Base-by-base conservation (phyloP, 1,284 basidiomycete species). In the Melanopsichium pennsylvanicum region DNA sequence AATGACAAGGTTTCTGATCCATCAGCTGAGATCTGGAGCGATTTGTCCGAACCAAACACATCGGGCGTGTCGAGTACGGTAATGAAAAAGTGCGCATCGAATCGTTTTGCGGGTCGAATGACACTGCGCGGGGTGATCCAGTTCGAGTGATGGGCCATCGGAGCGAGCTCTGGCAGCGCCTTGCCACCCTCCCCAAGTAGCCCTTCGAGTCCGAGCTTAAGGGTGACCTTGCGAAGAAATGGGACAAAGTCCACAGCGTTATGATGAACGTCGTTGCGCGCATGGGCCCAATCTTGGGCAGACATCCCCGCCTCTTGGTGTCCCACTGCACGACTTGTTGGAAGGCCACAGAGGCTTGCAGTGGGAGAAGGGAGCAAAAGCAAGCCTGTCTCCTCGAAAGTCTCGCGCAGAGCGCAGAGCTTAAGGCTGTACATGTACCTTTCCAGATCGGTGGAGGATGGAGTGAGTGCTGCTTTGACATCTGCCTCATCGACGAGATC, bases 51-150 rank as follows among this genome's bases (percentile, higher is more conserved):
- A 2, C 68, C 72, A 27, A 76, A 61, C 3, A 63, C 66, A 21
- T 76, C 67, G 3, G 51, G 45, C 3, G 33, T 45, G 32, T 78
- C 75, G 31, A 78, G 62, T 1, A 66, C 47, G 11, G 75, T 78
- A 40, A 78, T 49, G 50, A 76, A 75, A 31, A 78, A 78, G 49
- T 76, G 75, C 4, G 75, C 70, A 33, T 76, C 72, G 61, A 78
- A 78, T 15, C 75, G 64, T 33, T 78, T 78, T 3, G 70, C 74
- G 0, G 75, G 75, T 3, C 75, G 55, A 5, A 76, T 69, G 23
- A 78, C 66, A 27, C 67, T 42, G n/a, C 67, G 40, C 0, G 75
- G 75, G 5, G 75, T 78, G 48, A 78, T 68, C 75, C 75, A 78
- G 56, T 75, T 70, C 18, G 70, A 70, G 40, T 75, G 56, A 46